These are phyloP conservation scores for Lactarius hengduanensis DNA, from an alignment of 768 basidiomycete species.

Conservation along the genomic window DNA sequence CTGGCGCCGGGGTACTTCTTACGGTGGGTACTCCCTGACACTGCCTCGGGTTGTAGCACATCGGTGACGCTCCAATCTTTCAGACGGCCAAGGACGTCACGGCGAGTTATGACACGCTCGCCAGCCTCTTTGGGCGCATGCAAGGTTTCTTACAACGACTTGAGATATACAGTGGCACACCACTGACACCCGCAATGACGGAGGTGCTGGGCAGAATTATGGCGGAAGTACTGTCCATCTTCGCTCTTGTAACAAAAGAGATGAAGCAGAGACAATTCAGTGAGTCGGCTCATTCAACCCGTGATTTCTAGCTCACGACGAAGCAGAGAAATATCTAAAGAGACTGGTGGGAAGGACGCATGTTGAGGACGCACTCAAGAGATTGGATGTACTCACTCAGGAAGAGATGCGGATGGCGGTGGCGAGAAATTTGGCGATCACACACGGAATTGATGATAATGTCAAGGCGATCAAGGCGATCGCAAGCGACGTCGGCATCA, in stretches of 20 bases:
- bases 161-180: neutral
- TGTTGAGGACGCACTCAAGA: neutral
- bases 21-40: neutral
- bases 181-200: neutral
- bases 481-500: neutral
- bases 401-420: neutral
- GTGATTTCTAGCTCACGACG: neutral
- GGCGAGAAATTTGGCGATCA: neutral
- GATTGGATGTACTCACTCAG: conserved; percentile 9
- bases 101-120: conserved; percentile 3
- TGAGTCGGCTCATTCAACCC: neutral
- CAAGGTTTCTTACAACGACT: conserved; percentile 5
- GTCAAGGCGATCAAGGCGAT: neutral
- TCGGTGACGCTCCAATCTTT: neutral
- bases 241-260: neutral
- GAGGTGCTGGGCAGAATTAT: neutral
- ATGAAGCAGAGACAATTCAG: neutral
- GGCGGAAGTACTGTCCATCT: neutral
- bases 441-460: neutral
- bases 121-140: conserved; percentile 7
- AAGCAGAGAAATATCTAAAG: neutral
- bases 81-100: conserved; percentile 2
- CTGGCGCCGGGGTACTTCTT: neutral
- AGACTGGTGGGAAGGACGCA: neutral
- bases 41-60: neutral